phyloP scores from a whole-genome alignment of 768 basidiomycete genomes.

The Hygrophorus russula region DNA sequence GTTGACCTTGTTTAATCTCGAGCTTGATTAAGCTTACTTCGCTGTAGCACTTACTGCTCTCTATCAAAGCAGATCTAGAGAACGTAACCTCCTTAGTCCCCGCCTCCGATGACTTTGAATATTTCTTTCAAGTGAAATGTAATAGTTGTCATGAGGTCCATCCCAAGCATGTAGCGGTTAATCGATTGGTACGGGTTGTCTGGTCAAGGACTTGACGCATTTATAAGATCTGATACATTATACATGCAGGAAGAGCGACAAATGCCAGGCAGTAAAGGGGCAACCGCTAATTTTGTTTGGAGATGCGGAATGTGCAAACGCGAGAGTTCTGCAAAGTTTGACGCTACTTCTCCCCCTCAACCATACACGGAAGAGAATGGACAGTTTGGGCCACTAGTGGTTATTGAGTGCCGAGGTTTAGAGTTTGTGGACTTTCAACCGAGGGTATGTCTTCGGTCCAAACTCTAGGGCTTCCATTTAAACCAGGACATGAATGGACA shows the following conservation, averaged over 20 bases:
- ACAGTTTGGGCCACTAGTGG: constrained; percentile 52
- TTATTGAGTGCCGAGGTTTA: constrained; percentile 78
- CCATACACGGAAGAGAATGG: constrained; percentile 55
- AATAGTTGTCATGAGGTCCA: constrained; percentile 71
- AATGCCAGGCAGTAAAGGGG: constrained; percentile 55
- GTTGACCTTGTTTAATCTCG: constrained; percentile 13
- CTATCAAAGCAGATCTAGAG: constrained; percentile 73
- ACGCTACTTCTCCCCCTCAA: constrained; percentile 31
- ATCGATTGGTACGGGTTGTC: constrained; percentile 41
- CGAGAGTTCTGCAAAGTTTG: constrained; percentile 76
- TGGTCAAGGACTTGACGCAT: constrained; percentile 4
- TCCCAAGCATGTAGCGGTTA: constrained; percentile 59
- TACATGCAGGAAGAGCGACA: constrained; percentile 47
- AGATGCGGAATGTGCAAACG: constrained; percentile 66
- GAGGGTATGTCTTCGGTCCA: constrained; percentile 29
- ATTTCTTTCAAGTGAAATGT: constrained; percentile 74
- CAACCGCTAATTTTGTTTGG: constrained; percentile 75
- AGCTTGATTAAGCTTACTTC: constrained; percentile 7
- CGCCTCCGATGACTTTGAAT: constrained; percentile 60
- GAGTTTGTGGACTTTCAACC: constrained; percentile 77
- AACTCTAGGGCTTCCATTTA: not conserved
- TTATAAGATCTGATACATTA: constrained; percentile 1
- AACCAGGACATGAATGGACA: constrained; percentile 20
- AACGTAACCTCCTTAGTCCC: constrained; percentile 65
- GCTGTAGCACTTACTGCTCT: constrained; percentile 34